phyloP scores from a whole-genome alignment of 495 filamentous ascomycete species.

The Penicillium bovifimosum region DNA sequence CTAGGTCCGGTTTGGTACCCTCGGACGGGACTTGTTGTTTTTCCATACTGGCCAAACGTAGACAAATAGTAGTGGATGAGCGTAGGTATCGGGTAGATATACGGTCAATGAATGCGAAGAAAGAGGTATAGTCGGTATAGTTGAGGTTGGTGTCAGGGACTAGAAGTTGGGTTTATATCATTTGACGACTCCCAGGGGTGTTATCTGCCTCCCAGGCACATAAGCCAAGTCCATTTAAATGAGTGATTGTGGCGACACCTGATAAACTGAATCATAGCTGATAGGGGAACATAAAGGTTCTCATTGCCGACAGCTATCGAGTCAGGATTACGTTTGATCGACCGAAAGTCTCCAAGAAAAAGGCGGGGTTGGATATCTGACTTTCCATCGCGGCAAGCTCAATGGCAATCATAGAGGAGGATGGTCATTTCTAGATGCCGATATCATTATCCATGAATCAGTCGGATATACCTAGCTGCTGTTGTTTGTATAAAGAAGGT shows the following conservation, averaged over 20 bases:
- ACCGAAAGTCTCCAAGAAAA: neutral
- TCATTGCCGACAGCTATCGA: neutral
- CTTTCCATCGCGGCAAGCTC: neutral
- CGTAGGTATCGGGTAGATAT: no score
- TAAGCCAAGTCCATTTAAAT: neutral
- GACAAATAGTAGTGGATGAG: neutral
- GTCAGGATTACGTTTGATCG: neutral
- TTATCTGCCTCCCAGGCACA: neutral
- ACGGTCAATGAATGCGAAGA: no score
- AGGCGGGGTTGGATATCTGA: neutral
- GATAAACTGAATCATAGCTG: neutral
- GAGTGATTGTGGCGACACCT: neutral
- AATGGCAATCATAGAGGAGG: neutral
- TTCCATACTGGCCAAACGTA: conserved; percentile 6
- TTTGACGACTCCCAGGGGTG: neutral
- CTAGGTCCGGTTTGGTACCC: conserved; percentile 8
- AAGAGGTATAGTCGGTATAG: no score
- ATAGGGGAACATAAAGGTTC: neutral
- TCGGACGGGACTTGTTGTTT: conserved; percentile 3
- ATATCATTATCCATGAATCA: neutral
- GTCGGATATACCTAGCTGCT: neutral
- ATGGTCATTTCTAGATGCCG: neutral
- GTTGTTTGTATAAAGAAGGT: neutral
- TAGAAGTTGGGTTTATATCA: neutral
- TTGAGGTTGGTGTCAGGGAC: no score